A percentile compares a stretch with the other conserved stretches of the same genome.
phyloP scores from a whole-genome alignment of 768 basidiomycete genomes.

The Suillus americanus region DNA sequence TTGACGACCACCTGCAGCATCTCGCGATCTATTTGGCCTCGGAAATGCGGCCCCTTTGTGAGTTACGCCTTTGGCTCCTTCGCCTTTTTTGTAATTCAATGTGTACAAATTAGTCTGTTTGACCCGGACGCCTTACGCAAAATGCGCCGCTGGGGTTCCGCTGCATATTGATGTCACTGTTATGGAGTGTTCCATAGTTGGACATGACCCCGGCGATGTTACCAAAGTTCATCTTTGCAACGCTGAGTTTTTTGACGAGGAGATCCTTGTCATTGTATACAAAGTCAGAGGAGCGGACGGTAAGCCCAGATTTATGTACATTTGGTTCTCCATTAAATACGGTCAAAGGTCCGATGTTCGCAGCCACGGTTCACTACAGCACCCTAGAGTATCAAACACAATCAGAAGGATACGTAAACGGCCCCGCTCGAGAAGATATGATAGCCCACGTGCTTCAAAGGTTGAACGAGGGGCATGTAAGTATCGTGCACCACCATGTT shows the following conservation, averaged over 20 bases:
- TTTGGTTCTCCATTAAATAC: constrained; percentile 23
- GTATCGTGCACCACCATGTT: constrained; percentile 34
- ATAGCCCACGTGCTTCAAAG: constrained; percentile 54
- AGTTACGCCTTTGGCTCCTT: constrained; percentile 31
- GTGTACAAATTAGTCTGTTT: constrained; percentile 53
- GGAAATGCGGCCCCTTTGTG: constrained; percentile 45
- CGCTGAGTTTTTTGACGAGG: constrained; percentile 79
- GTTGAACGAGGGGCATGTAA: constrained; percentile 66
- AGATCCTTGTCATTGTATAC: constrained; percentile 63
- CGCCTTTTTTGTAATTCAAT: constrained; percentile 30
- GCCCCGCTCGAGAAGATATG: constrained; percentile 63
- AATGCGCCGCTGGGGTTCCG: constrained; percentile 37
- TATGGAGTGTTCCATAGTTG: constrained; percentile 46
- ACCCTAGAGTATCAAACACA: constrained; percentile 58
- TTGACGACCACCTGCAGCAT: constrained; percentile 49
- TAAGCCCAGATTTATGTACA: constrained; percentile 27
- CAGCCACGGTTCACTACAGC: constrained; percentile 64
- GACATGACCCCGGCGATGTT: constrained; percentile 31
- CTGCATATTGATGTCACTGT: constrained; percentile 45
- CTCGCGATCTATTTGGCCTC: constrained; percentile 47
- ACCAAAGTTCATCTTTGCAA: constrained; percentile 56
- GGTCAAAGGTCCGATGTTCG: constrained; percentile 51
- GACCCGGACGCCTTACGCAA: constrained; percentile 50
- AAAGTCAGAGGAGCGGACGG: constrained; percentile 47
- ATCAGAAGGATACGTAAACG: constrained; percentile 50